Evolutionary conservation across 306 rosid genomes (phyloP), one percentile per base, ranked within the genome.

Genomic region (Pueraria montana): DNA sequence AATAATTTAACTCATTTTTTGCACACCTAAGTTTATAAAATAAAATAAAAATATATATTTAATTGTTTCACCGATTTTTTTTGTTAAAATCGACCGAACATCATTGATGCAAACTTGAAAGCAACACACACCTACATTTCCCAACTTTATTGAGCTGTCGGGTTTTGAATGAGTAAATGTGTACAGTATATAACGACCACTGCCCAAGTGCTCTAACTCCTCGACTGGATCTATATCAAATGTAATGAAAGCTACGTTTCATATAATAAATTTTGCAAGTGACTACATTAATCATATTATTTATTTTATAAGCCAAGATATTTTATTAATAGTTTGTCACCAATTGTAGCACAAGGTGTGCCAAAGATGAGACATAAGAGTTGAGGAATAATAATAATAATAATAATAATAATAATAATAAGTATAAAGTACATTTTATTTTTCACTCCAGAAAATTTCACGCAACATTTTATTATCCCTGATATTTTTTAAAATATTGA

Each of bases 141-240:
- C 11, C 43, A 61, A 30, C 21, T 61, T 42, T 76, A 76, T 59
- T 76, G 45, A 11, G 40, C 11, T 76, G 80, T 40, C 6, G 18
- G 43, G 30, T 6, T 24, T 61, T 24, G 1, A 9, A 45, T 34
- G 6, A 20, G 11, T 11, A 18, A 9, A 46, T 2, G 53, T 27
- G 16, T 50, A 16, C 43, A 24, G 1, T 14, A 12, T 43, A 7
- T 11, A 23, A n/a, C 11, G 59, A 27, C 61, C 3, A 26, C 63
- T 30, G 6, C 40, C 13, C 16, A 64, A 64, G 45, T 32, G 46
- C 6, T 11, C 66, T 13, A 27, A 30, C 45, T 64, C 11, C 69
- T 12, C 20, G 0, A 63, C 36, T 4, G 11, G 43, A 68, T 40
- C n/a, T 40, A 10, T 14, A 68, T 18, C 3, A n/a, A 40, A 32